phyloP scores from a whole-genome alignment of 768 basidiomycete genomes.

The Mycena floridula region DNA sequence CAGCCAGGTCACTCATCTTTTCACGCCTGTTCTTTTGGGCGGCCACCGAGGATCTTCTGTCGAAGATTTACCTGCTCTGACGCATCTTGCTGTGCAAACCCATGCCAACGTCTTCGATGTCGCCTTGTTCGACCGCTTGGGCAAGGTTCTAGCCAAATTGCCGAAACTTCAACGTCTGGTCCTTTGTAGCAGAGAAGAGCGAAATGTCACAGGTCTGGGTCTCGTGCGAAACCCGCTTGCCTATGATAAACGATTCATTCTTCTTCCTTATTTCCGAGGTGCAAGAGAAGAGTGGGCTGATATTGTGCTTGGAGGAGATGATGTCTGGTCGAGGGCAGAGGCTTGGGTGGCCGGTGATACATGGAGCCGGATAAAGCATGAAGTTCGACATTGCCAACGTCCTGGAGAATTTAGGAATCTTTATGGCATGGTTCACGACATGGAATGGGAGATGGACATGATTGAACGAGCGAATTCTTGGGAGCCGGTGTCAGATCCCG shows the following conservation, averaged over 20 bases:
- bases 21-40: constrained; percentile 24
- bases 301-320: constrained; percentile 6
- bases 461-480: background rate
- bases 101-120: constrained; percentile 4
- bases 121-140: background rate
- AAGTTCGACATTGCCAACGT: background rate
- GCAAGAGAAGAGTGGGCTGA: constrained; percentile 18
- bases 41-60: constrained; percentile 22
- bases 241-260: constrained; percentile 15
- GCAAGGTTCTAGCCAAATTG: background rate
- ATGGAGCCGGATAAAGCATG: background rate
- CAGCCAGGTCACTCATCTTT: constrained; percentile 26
- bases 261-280: constrained; percentile 16
- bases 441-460: background rate
- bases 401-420: background rate
- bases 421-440: background rate
- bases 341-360: background rate
- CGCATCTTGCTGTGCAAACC: constrained; percentile 27
- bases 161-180: background rate
- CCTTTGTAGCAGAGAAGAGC: background rate
- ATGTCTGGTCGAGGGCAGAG: background rate
- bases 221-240: background rate
- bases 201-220: background rate
- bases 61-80: constrained; percentile 24
- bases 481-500: background rate